phyloP scores from a whole-genome alignment of 306 rosid genomes.

The Prunus mira region DNA sequence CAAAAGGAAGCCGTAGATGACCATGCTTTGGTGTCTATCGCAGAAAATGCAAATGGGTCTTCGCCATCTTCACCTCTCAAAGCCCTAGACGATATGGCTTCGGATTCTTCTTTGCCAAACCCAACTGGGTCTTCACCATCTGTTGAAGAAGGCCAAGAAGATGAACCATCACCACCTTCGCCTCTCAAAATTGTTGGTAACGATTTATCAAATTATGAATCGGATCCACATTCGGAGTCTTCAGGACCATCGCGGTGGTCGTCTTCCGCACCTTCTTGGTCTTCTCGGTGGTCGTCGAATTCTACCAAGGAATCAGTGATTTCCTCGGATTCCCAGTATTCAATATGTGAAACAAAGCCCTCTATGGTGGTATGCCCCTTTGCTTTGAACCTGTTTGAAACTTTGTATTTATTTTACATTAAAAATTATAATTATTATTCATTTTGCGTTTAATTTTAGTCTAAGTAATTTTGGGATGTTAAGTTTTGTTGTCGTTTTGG shows the following conservation, averaged over 20 bases:
- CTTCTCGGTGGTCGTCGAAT: constrained; percentile 13
- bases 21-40: constrained; percentile 9
- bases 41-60: constrained; percentile 2
- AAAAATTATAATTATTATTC: no score
- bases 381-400: background rate
- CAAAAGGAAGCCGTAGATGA: background rate
- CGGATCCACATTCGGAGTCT: background rate
- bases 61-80: background rate
- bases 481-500: constrained; percentile 10
- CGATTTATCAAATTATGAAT: background rate
- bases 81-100: constrained; percentile 16
- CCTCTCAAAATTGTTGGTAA: background rate
- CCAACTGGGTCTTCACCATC: constrained; percentile 1
- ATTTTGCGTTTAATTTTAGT: background rate
- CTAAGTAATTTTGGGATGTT: constrained; percentile 2
- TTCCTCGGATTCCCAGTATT: background rate
- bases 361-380: constrained; percentile 39
- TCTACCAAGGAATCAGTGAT: constrained; percentile 6
- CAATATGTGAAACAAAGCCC: constrained; percentile 19
- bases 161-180: constrained; percentile 7
- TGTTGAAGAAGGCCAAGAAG: background rate
- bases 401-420: no score
- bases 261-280: background rate
- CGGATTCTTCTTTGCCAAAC: constrained; percentile 6
- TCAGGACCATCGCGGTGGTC: background rate